phyloP scores from a whole-genome alignment of 2,329 filamentous ascomycete species.

The Curvularia lunata region DNA sequence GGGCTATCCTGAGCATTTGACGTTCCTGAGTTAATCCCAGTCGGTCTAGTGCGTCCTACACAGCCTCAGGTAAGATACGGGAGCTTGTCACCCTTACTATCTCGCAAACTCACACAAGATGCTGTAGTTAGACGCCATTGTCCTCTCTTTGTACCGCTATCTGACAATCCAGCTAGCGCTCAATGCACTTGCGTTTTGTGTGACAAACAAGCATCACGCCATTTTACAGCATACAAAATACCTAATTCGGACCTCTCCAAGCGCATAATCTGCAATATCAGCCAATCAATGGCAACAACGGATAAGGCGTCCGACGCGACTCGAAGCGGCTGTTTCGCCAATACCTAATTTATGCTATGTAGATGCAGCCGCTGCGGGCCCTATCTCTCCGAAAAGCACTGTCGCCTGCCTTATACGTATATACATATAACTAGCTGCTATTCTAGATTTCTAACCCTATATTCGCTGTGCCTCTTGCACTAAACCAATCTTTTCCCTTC shows the following conservation, averaged over 20 bases:
- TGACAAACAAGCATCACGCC: neutral
- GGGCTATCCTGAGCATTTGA: neutral
- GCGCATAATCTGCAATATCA: neutral
- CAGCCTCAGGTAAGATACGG: slow-evolving; percentile 3
- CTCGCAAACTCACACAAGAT: neutral
- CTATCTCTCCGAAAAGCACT: neutral
- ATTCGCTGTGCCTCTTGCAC: slow-evolving; percentile 1
- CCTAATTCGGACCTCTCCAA: neutral
- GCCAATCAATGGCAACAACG: neutral
- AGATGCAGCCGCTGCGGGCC: neutral
- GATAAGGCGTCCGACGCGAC: slow-evolving; percentile 13
- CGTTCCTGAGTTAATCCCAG: neutral
- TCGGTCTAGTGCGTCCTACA: neutral
- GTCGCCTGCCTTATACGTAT: neutral
- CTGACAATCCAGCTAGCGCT: neutral
- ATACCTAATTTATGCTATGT: neutral
- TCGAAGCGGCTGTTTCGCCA: neutral
- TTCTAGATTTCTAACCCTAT: slow-evolving; percentile 3
- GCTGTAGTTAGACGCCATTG: neutral
- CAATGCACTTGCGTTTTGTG: neutral
- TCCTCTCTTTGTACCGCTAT: neutral
- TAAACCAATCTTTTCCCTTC: neutral
- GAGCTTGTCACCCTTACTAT: neutral
- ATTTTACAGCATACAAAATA: neutral
- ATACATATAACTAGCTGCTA: neutral